These are phyloP conservation scores for Capsicum baccatum DNA, from an alignment of 257 asterid genomes.

Conservation along the genomic window DNA sequence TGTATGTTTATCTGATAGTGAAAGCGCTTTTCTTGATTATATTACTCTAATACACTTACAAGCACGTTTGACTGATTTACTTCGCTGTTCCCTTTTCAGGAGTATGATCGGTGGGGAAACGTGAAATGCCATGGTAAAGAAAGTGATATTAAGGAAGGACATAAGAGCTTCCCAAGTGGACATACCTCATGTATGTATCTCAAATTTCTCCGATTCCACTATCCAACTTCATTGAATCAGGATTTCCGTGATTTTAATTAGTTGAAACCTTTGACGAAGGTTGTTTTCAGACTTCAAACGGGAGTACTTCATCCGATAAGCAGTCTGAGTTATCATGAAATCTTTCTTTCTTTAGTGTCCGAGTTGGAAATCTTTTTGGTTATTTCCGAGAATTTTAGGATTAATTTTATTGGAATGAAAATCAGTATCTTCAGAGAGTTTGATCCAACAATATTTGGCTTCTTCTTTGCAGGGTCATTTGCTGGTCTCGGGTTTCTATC, in stretches of 20 bases:
- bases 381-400: neutral
- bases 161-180: slow-evolving; percentile 95
- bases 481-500: slow-evolving; percentile 90
- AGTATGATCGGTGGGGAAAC: slow-evolving; percentile 64
- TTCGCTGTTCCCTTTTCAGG: slow-evolving; percentile 39
- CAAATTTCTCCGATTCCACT: neutral
- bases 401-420: neutral
- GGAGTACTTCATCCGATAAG: neutral
- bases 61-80: neutral
- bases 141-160: slow-evolving; percentile 79
- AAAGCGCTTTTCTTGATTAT: neutral
- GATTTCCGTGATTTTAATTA: neutral
- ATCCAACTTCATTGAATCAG: neutral
- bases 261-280: neutral
- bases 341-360: neutral
- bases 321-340: neutral
- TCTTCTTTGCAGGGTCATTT: slow-evolving; percentile 73
- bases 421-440: neutral
- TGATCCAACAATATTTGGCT: neutral
- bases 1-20: neutral
- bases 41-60: neutral
- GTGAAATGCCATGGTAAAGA: slow-evolving; percentile 70
- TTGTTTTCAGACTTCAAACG: neutral
- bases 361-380: neutral
- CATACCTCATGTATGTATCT: slow-evolving; percentile 72